Evolutionary conservation across 2,329 filamentous ascomycete species (phyloP), one percentile per base, ranked within the genome.

Genomic region (Leptographium lundbergii): DNA sequence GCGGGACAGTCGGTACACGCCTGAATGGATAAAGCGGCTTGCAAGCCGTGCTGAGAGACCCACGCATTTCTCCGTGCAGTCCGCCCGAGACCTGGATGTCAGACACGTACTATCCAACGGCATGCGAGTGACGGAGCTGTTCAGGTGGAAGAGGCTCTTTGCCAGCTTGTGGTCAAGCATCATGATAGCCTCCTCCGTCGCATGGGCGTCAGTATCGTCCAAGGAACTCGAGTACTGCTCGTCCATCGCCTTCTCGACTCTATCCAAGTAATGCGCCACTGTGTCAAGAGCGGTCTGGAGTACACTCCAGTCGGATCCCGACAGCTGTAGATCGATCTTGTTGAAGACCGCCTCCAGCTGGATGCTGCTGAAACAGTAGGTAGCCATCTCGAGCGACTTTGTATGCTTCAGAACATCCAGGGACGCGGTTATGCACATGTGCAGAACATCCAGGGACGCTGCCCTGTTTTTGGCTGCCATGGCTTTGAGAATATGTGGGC

Each of bases 401-500:
- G 78, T 73, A 42, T 76, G 71, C 56, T 67, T 71, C 66, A 83
- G 71, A 3, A 81, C 78, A 61, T 81, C 76, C 45, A 80, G 66
- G 11, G 78, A 81, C 1, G 77, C 73, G 54, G 69, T 70, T 45
- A 77, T 69, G 5, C 76, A 80, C 58, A 74, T 72, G 56, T 77
- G 68, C 14, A 84, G 65, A 36, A 83, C 71, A 59, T 84, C 80
- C 70, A 77, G 74, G 2, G 79, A 74, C 5, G 77, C 75, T 25
- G 74, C 73, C 63, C 76, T 80, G 66, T 84, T 84, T 63, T 71
- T 71, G 22, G 70, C 72, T 24, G 82, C 72, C 66, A 82, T 77
- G 1, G 74, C 70, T 34, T 77, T 73, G 59, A 81, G 70, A 65
- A 77, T 69, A 4, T 75, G 73, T 13, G 73, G 69, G 58, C 70